Conservation (phyloP, 176 grass and related monocot genomes). For the Elaeis guineensis region DNA sequence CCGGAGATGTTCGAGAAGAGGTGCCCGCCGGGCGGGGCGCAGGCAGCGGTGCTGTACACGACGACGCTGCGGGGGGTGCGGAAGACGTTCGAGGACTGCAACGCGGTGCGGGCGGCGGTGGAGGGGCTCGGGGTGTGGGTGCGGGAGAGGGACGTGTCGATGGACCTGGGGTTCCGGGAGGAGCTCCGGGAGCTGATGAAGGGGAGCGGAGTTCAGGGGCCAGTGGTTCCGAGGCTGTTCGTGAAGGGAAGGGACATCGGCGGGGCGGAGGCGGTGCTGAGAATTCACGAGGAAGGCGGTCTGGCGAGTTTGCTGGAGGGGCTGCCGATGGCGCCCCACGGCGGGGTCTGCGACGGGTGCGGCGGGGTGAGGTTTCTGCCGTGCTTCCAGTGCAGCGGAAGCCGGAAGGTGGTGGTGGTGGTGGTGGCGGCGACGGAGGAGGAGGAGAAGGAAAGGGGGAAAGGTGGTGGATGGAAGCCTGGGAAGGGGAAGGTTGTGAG, state of each 20-base stretch:
- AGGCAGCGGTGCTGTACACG: constrained; percentile 45
- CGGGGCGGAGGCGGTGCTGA: constrained; percentile 35
- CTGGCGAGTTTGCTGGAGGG: constrained; percentile 43
- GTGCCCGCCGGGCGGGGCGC: constrained; percentile 26
- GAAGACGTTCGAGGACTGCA: constrained; percentile 65
- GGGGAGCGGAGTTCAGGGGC: not conserved
- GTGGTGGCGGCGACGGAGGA: not conserved
- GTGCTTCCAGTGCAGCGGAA: constrained; percentile 58
- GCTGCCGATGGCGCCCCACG: constrained; percentile 24
- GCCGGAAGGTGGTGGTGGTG: constrained; percentile 40
- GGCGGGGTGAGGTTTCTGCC: constrained; percentile 54
- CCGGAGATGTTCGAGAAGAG: constrained; percentile 17
- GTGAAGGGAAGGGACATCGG: constrained; percentile 43
- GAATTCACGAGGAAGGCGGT: constrained; percentile 44
- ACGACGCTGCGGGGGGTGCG: constrained; percentile 58
- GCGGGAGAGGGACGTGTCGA: constrained; percentile 59
- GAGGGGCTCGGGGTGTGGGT: constrained; percentile 43
- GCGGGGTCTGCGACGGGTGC: constrained; percentile 35
- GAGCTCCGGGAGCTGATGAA: constrained; percentile 34
- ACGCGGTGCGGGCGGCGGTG: constrained; percentile 37
- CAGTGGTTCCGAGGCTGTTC: constrained; percentile 36
- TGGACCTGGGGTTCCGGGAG: constrained; percentile 63
- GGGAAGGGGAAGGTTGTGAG: constrained; percentile 28
- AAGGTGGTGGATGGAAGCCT: not conserved
- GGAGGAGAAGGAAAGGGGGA: not conserved